Base-by-base conservation (phyloP, 1,284 basidiomycete genomes). In the Papiliotrema terrestris region DNA sequence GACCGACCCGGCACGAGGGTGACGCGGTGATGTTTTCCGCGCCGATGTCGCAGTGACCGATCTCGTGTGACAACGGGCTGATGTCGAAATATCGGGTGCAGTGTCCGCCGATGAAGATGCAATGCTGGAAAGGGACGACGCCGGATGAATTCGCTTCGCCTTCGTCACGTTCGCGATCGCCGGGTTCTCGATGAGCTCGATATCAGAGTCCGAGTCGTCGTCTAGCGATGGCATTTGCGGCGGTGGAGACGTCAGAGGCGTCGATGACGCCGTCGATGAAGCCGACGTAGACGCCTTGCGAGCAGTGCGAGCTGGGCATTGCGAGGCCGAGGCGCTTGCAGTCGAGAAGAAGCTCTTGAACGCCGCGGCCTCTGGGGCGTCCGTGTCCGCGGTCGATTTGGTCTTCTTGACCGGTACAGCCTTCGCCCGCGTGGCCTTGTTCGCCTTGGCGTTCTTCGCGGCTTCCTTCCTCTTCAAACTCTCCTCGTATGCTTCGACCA, bases 401-500 rank as follows among this genome's bases (percentile, higher is more conserved):
- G 39, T 23, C 23, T 37, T 13, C 23, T 49, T 20, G n/a, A 8
- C 15, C 42, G 17, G 29, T 22, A 8, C 23, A 3, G 9, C 41
- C 9, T 29, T 49, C 5, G 35, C 19, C 46, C n/a, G 43, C 19
- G 20, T 3, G 14, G 8, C n/a, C 20, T 26, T 20, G 19, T 6
- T 23, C 43, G 49, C 48, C 45, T 46, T 38, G 20, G 39, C 15
- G 17, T 13, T 29, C 43, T 45, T 52, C 41, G 20, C 23, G 3
- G 29, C 41, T 22, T 35, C 49, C 32, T 61, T 62, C 19, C 49
- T 51, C 0, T 45, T 54, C 6, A 54, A 11, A 8, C 36, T 43
- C 19, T 42, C 51, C 11, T 61, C 49, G 46, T 59, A 63, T 11
- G 23, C 48, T 2, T 50, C 38, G 1, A 62, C 48, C 5, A 59